Evolutionary conservation across 305 asterid species (phyloP).

Genomic region (Solanum aculeatissimum): DNA sequence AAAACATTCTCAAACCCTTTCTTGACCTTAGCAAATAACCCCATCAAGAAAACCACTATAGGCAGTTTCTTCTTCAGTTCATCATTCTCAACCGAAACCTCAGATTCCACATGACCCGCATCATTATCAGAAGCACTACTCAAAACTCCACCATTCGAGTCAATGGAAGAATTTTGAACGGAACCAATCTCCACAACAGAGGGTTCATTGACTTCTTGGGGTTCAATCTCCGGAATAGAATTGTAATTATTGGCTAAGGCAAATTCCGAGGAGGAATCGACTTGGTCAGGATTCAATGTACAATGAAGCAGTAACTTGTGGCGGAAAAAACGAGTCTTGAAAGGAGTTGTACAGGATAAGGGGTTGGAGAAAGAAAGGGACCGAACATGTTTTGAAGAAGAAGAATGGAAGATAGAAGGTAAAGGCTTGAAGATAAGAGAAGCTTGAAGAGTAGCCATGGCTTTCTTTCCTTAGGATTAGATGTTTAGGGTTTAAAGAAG

Average conservation of each 20-base stretch:
- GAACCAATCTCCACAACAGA: constrained; percentile 13
- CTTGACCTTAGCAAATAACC: constrained; percentile 40
- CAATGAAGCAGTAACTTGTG: constrained; percentile 24
- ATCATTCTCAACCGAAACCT: constrained; percentile 6
- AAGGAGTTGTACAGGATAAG: not conserved
- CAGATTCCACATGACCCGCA: constrained; percentile 18
- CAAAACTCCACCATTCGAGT: not conserved
- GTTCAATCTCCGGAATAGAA: constrained; percentile 9
- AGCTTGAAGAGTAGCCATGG: constrained; percentile 59
- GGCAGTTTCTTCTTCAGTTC: constrained; percentile 41
- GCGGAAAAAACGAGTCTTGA: constrained; percentile 30
- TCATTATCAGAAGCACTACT: not conserved
- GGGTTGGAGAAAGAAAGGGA: constrained; percentile 7
- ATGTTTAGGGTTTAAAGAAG: not conserved
- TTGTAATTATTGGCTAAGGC: constrained; percentile 7
- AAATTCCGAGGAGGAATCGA: constrained; percentile 16
- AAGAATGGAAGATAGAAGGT: constrained; percentile 22
- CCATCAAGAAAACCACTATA: constrained; percentile 47
- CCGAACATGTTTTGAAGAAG: constrained; percentile 12
- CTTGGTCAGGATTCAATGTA: constrained; percentile 41
- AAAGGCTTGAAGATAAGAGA: constrained; percentile 41
- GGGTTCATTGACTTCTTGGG: constrained; percentile 9
- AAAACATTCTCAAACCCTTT: constrained; percentile 41
- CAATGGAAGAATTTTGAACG: not conserved
- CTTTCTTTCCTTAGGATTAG: not conserved